Conservation (phyloP, 2,329 filamentous ascomycete species). For the Aureobasidium sp. region DNA sequence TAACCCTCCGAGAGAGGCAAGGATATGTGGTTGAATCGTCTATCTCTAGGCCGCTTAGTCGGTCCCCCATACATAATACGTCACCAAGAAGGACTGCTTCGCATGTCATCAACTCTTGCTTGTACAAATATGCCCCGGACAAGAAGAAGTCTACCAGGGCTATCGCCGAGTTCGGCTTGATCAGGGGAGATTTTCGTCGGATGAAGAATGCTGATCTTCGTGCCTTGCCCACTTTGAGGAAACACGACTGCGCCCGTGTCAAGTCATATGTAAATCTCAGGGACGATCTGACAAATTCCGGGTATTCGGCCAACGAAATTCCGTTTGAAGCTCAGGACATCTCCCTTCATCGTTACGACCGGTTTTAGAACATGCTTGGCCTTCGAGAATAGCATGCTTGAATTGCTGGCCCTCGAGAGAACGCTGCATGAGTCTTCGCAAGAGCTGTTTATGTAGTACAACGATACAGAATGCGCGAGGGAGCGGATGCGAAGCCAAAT, state of each 20-base stretch:
- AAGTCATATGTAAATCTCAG: not conserved
- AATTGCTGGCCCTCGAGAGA: not conserved
- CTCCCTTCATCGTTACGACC: not conserved
- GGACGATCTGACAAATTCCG: constrained; percentile 6
- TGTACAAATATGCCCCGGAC: not conserved
- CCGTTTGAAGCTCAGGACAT: not conserved
- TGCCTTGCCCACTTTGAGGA: not conserved
- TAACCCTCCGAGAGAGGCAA: not conserved
- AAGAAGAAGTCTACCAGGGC: not conserved
- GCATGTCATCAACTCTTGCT: not conserved
- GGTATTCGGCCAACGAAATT: not conserved
- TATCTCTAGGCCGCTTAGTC: not conserved
- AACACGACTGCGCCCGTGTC: not conserved
- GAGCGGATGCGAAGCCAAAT: not conserved
- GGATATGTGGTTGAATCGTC: not conserved
- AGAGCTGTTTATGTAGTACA: not conserved
- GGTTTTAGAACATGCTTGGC: not conserved
- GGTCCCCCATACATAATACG: not conserved
- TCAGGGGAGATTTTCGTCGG: not conserved
- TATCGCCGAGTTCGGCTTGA: not conserved
- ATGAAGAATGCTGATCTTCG: not conserved
- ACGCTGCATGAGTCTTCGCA: not conserved
- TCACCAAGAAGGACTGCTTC: not conserved
- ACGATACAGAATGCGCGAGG: not conserved
- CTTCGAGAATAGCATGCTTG: not conserved